Percentiles rank a stretch among this genome's conserved stretches.
Conservation (phyloP, 371 early-diverging fungal species). For the Mucor plumbeus region DNA sequence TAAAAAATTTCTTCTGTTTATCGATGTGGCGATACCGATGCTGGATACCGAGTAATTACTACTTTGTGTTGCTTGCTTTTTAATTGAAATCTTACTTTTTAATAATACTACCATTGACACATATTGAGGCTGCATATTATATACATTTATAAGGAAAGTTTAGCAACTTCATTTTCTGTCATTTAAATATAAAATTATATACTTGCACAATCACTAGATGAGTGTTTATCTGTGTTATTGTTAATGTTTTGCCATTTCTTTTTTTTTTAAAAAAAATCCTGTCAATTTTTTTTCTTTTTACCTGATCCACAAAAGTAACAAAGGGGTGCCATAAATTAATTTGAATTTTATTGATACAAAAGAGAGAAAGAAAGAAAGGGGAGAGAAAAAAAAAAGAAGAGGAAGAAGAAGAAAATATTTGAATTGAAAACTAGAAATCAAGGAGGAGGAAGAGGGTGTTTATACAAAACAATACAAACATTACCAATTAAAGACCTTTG, state of each 20-base stretch:
- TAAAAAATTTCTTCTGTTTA: not conserved
- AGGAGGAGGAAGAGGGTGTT: not conserved
- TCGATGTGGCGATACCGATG: not conserved
- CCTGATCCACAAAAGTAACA: slow-evolving; percentile 29
- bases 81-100: not conserved
- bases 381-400: not conserved
- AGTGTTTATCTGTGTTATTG: slow-evolving; percentile 17
- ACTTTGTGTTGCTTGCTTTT: not conserved
- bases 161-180: not conserved
- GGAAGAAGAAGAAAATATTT: not conserved
- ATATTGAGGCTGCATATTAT: slow-evolving; percentile 1
- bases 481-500: slow-evolving; percentile 48
- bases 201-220: slow-evolving; percentile 31
- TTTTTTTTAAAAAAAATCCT: not conserved
- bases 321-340: not conserved
- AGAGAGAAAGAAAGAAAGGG: not conserved
- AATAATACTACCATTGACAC: slow-evolving; percentile 2
- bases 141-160: not conserved
- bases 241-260: not conserved
- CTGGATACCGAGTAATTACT: not conserved
- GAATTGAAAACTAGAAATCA: not conserved
- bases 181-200: not conserved
- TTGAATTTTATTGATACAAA: not conserved
- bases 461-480: not conserved
- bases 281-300: slow-evolving; percentile 6